Evolutionary conservation across 306 rosid genomes (phyloP), one percentile per base, ranked within the genome.

Genomic region (Oemleria cerasiformis): DNA sequence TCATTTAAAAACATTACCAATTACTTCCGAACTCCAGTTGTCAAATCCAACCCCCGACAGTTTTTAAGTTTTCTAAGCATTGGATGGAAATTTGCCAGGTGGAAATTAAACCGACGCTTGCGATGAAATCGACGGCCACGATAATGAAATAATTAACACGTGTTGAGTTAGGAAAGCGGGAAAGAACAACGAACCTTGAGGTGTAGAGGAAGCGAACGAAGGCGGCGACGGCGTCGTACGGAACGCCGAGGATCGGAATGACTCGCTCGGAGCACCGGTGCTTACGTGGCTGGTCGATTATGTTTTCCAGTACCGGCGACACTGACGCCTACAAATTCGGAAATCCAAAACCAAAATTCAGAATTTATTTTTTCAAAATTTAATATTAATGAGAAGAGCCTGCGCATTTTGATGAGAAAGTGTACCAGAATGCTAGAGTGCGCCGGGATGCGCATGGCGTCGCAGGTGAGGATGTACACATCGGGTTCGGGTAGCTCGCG

Each of bases 221-320:
- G 50, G 90, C 80, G 41, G 86, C 59, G 57, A 88, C 90, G 78
- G 99, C 95, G 20, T 84, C 86, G 48, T 75, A 21, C 8, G 99
- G 99, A 30, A 94, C 99, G 57, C 99, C 99, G 76, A 77, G 87
- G 30, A 94, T 89, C 71, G 81, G 88, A 66, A 94, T 86, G 55
- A 86, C 73, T 70, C 73, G 71, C 67, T 82, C 86, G 67, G 86
- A 86, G 82, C 85, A 79, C 36, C 90, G 84, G 57, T 85, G 84
- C 81, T 86, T 89, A 9, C 80, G 77, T 15, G 97, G 96, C 55
- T 80, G 88, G 60, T 87, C 88, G 9, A 94, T 84, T 20, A 86
- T 70, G 62, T 77, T 92, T 65, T 89, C 96, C 48, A 91, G 71
- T 7, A 94, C 95, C 68, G 96, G 96, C 20, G 99, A 94, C 50